phyloP scores from a whole-genome alignment of 176 grass and related monocot species.

The Metroxylon sagu region DNA sequence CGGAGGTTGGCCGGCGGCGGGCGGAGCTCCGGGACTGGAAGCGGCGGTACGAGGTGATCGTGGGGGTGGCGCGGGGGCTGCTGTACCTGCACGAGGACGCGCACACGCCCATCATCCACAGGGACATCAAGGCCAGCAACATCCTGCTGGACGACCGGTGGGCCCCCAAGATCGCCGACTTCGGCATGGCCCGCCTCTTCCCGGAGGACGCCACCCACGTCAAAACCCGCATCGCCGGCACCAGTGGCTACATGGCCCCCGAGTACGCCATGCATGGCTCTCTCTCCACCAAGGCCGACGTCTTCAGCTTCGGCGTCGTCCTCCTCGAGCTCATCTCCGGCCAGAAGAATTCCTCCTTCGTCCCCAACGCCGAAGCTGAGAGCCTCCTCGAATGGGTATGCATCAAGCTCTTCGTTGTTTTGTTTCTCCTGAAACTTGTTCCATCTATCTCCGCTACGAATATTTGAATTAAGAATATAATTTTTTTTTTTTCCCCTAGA shows the following conservation, averaged over 20 bases:
- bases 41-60: conserved; percentile 57
- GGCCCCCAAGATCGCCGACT: conserved; percentile 94
- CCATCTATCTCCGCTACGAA: too few relatives aligned
- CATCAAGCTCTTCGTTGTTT: neutral
- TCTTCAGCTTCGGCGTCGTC: conserved; percentile 96
- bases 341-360: conserved; percentile 61
- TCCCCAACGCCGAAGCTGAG: conserved; percentile 29
- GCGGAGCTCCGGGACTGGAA: conserved; percentile 51
- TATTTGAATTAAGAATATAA: too few relatives aligned
- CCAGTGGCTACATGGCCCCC: conserved; percentile 96
- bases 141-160: conserved; percentile 78
- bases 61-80: conserved; percentile 80
- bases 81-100: conserved; percentile 96
- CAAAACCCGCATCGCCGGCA: conserved; percentile 72
- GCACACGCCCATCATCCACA: conserved; percentile 95
- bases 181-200: conserved; percentile 91
- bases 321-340: conserved; percentile 76
- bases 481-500: too few relatives aligned
- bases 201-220: conserved; percentile 26
- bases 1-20: conserved; percentile 1
- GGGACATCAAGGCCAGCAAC: conserved; percentile 98
- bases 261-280: conserved; percentile 90
- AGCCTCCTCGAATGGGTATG: conserved; percentile 80
- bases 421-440: too few relatives aligned
- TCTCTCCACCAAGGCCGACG: conserved; percentile 84